Percentiles rank a stretch among this genome's conserved stretches.
Evolutionary conservation across 306 rosid genomes (phyloP).

Genomic region (Medicago arabica): DNA sequence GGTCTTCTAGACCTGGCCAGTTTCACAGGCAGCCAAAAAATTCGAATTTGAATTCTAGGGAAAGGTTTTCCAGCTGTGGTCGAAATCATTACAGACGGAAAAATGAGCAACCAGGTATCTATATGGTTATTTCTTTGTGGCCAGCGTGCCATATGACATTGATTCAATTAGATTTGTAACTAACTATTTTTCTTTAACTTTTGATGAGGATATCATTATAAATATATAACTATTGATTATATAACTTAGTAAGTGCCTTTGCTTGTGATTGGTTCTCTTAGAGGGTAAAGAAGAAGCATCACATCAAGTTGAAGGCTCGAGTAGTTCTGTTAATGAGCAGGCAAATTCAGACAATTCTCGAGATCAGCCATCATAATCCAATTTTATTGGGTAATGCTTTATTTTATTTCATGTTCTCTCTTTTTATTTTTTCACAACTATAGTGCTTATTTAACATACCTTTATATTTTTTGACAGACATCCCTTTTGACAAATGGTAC

Average conservation of each 20-base stretch:
- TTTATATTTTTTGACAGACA: not conserved
- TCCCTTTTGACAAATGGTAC: not conserved
- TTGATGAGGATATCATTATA: constrained; percentile 43
- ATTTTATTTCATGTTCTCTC: not conserved
- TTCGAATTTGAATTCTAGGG: no score
- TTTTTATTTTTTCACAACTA: not conserved
- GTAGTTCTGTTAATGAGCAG: not conserved
- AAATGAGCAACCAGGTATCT: constrained; percentile 22
- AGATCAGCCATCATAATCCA: not conserved
- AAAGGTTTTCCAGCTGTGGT: no score
- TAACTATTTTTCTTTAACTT: constrained; percentile 25
- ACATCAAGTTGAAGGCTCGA: constrained; percentile 52
- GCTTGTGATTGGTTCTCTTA: constrained; percentile 68
- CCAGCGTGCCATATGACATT: constrained; percentile 53
- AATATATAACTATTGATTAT: constrained; percentile 33
- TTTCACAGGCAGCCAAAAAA: no score
- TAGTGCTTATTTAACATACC: constrained; percentile 1
- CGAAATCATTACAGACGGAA: no score
- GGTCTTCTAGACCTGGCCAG: no score
- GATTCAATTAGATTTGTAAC: constrained; percentile 52
- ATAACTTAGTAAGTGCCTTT: constrained; percentile 58
- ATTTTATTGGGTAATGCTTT: constrained; percentile 35
- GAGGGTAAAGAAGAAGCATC: constrained; percentile 52
- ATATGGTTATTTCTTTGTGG: constrained; percentile 46
- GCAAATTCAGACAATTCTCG: constrained; percentile 2